Evolutionary conservation across 2,329 filamentous ascomycete species (phyloP).

Genomic region (Colletotrichum tabaci): DNA sequence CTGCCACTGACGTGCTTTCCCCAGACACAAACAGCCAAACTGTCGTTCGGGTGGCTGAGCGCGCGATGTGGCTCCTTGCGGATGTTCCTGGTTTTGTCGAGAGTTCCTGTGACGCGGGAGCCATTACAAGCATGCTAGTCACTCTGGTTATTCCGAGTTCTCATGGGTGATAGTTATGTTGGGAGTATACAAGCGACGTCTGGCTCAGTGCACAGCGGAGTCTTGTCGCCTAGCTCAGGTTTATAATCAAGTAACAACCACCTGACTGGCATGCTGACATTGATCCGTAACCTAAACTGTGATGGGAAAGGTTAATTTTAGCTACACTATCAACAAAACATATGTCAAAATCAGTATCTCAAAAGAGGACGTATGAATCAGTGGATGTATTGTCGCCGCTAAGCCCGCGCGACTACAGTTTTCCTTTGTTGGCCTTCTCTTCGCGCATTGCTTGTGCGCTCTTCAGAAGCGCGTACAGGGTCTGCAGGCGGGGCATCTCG

Average conservation of each 20-base stretch:
- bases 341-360: background rate
- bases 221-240: background rate
- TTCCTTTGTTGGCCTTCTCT: slow-evolving; percentile 47
- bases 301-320: background rate
- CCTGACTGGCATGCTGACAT: background rate
- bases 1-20: slow-evolving; percentile 14
- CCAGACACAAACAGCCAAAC: background rate
- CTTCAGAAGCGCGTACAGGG: slow-evolving; percentile 75
- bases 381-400: background rate
- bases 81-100: background rate
- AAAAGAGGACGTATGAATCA: background rate
- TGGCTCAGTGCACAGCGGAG: no score
- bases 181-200: background rate
- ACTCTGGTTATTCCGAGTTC: background rate
- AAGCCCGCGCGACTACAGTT: slow-evolving; percentile 50
- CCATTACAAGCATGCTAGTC: background rate
- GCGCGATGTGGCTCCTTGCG: no score
- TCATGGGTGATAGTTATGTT: background rate
- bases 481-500: slow-evolving; percentile 77
- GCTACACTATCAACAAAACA: background rate
- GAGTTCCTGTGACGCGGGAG: background rate
- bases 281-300: background rate
- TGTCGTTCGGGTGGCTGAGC: no score
- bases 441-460: slow-evolving; percentile 72
- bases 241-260: background rate